These are phyloP conservation scores for Parastagonospora avenae DNA, from an alignment of 2,329 filamentous ascomycete genomes.

Conservation along the genomic window DNA sequence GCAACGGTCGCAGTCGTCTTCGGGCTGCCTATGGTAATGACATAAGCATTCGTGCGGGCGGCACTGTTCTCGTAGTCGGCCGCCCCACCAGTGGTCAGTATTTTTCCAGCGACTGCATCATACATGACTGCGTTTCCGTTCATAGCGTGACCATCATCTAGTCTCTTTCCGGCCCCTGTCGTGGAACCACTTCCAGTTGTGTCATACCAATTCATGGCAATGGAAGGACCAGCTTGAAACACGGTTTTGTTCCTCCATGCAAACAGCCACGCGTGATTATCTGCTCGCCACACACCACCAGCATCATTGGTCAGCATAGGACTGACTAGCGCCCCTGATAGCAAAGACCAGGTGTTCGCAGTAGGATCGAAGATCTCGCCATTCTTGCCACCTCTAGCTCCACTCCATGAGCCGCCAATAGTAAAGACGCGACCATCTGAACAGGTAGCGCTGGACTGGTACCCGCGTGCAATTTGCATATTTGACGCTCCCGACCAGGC, in stretches of 20 bases:
- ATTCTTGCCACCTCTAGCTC: constrained; percentile 57
- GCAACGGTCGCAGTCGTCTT: constrained; percentile 24
- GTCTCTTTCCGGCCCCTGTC: constrained; percentile 51
- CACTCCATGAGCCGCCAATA: constrained; percentile 64
- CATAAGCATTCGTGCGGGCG: constrained; percentile 53
- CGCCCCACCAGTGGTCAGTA: constrained; percentile 59
- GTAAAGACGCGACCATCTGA: constrained; percentile 62
- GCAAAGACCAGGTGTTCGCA: constrained; percentile 54
- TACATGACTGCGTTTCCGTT: constrained; percentile 63
- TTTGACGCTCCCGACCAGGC: constrained; percentile 55
- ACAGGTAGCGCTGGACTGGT: constrained; percentile 57
- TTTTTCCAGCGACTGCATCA: constrained; percentile 59
- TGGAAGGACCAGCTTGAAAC: constrained; percentile 62
- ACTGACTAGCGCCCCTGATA: constrained; percentile 51
- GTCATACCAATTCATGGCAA: constrained; percentile 63
- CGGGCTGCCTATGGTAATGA: constrained; percentile 55
- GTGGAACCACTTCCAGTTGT: constrained; percentile 52
- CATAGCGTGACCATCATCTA: constrained; percentile 58
- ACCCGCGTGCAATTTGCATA: constrained; percentile 65
- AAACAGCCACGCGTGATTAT: constrained; percentile 63
- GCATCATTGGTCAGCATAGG: constrained; percentile 59
- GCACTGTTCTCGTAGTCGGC: constrained; percentile 52
- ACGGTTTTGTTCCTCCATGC: constrained; percentile 55
- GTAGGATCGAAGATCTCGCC: constrained; percentile 56
- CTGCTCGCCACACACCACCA: constrained; percentile 52